Evolutionary conservation across 2,329 filamentous ascomycete species (phyloP).

Genomic region (Alternaria sp.): DNA sequence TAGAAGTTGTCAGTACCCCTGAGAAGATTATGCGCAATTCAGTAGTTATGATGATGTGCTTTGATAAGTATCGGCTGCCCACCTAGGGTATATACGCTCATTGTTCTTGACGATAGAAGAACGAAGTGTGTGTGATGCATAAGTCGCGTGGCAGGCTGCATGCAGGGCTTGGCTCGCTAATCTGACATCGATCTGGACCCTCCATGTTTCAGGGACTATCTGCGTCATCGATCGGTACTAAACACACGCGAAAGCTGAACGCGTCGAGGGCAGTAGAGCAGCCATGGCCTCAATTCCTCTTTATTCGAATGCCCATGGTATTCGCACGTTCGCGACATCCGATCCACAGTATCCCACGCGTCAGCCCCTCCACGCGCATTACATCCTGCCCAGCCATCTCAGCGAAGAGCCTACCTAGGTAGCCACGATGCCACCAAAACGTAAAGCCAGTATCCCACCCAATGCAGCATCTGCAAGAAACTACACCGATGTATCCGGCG

Average conservation of each 20-base stretch:
- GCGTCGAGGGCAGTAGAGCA: conserved; percentile 14
- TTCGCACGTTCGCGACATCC: background rate
- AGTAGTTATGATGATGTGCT: too few relatives aligned
- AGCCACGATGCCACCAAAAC: conserved; percentile 31
- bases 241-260: conserved; percentile 22
- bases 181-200: conserved; percentile 32
- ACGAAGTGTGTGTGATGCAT: background rate
- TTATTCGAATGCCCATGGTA: background rate
- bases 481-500: conserved; percentile 48
- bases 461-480: conserved; percentile 40
- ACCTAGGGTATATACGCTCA: too few relatives aligned
- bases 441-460: conserved; percentile 40
- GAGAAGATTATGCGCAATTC: too few relatives aligned
- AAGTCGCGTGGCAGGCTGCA: background rate
- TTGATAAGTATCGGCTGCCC: too few relatives aligned
- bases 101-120: too few relatives aligned
- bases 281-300: background rate
- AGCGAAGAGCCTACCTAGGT: background rate
- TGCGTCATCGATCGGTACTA: conserved; percentile 42
- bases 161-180: conserved; percentile 31
- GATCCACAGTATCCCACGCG: background rate
- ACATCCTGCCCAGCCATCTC: background rate
- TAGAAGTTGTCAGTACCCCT: too few relatives aligned
- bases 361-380: background rate
- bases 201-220: conserved; percentile 34